Percentiles rank a stretch among this genome's conserved stretches.
Evolutionary conservation across 176 grass and related monocot species (phyloP).

Genomic region (Calamus simplicifolius): DNA sequence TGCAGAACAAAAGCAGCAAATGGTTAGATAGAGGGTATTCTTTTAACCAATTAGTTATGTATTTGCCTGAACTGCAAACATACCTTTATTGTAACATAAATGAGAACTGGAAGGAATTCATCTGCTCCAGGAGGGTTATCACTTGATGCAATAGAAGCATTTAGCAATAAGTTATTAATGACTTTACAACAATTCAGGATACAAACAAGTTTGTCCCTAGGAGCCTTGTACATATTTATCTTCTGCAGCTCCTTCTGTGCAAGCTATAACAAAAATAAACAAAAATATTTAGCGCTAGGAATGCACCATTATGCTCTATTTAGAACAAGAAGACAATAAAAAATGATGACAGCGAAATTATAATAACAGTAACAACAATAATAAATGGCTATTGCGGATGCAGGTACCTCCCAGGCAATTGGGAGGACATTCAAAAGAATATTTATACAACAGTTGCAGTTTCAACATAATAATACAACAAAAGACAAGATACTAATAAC

Average conservation of each 20-base stretch:
- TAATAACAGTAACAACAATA: too few relatives aligned
- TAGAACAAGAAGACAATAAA: too few relatives aligned
- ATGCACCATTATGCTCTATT: too few relatives aligned
- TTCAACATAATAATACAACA: too few relatives aligned
- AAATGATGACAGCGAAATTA: too few relatives aligned
- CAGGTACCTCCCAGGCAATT: too few relatives aligned
- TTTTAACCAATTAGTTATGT: not conserved
- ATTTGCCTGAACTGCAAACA: not conserved
- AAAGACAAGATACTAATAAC: too few relatives aligned
- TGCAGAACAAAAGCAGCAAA: too few relatives aligned
- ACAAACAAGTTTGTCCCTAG: slow-evolving; percentile 91
- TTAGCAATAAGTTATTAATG: slow-evolving; percentile 83
- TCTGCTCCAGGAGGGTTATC: slow-evolving; percentile 76
- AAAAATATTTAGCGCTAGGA: slow-evolving; percentile 2
- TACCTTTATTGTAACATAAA: slow-evolving; percentile 98
- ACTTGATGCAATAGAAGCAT: slow-evolving; percentile 66
- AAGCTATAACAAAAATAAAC: slow-evolving; percentile 47
- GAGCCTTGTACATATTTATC: slow-evolving; percentile 96
- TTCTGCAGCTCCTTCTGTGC: slow-evolving; percentile 95
- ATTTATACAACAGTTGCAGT: too few relatives aligned
- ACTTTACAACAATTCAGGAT: slow-evolving; percentile 98
- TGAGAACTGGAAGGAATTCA: slow-evolving; percentile 91
- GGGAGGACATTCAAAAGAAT: too few relatives aligned
- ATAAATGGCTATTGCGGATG: too few relatives aligned
- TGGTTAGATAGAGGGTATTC: not conserved